phyloP scores from a whole-genome alignment of 345 rosid genomes.

The Eucalyptus viminalis region DNA sequence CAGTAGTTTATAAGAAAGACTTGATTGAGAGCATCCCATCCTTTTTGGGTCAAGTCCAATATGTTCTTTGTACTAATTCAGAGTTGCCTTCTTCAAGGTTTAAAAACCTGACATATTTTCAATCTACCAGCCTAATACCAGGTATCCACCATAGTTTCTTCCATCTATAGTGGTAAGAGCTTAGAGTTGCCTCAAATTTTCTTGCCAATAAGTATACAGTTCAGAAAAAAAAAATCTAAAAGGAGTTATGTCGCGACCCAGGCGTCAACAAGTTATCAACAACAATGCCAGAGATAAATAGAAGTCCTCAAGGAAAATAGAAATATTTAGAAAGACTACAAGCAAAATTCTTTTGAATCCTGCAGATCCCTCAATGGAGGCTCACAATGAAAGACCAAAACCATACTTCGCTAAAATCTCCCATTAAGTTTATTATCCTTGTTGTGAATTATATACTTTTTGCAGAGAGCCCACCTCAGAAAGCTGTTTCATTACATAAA shows the following conservation, averaged over 20 bases:
- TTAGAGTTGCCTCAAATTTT: background rate
- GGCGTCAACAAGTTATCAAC: background rate
- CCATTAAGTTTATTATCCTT: background rate
- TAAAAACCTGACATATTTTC: background rate
- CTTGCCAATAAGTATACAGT: background rate
- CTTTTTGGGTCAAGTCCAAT: background rate
- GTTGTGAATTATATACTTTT: background rate
- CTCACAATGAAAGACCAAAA: background rate
- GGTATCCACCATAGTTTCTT: background rate
- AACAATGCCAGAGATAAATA: background rate
- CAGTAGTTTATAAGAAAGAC: background rate
- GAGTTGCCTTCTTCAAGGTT: background rate
- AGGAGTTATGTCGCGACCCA: background rate
- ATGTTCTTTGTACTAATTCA: background rate
- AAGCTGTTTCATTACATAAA: background rate
- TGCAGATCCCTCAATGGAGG: background rate
- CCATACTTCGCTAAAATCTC: background rate
- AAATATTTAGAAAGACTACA: background rate
- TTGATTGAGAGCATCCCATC: background rate
- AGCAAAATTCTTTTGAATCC: background rate
- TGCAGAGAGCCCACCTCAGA: background rate
- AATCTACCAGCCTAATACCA: background rate
- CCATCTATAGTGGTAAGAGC: background rate
- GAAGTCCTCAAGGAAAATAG: background rate
- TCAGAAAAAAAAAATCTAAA: background rate